Evolutionary conservation across 2,329 filamentous ascomycete species (phyloP).

Genomic region (Colletotrichum sp.): DNA sequence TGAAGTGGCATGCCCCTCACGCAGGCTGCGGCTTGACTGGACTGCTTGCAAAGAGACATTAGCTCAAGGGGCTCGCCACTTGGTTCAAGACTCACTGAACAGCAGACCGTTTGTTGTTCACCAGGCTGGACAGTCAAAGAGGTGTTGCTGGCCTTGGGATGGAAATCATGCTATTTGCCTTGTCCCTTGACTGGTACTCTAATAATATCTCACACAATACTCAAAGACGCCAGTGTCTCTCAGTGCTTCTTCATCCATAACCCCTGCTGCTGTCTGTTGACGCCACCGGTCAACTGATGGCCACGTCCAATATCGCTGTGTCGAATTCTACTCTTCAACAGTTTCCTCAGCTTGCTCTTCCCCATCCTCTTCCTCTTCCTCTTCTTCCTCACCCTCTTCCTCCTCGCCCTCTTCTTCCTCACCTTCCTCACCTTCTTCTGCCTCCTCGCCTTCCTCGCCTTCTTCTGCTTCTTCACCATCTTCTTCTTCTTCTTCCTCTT

Average conservation of each 20-base stretch:
- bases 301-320: neutral
- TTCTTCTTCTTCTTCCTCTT: neutral
- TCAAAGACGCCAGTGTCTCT: neutral
- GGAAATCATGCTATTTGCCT: neutral
- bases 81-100: neutral
- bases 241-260: neutral
- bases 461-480: slow-evolving; percentile 21
- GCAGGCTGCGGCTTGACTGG: neutral
- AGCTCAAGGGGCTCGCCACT: neutral
- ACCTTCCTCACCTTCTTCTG: slow-evolving; percentile 18
- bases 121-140: neutral
- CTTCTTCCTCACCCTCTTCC: slow-evolving; percentile 27
- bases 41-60: neutral
- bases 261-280: neutral
- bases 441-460: slow-evolving; percentile 11
- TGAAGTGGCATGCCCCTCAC: neutral
- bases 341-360: neutral
- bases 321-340: neutral
- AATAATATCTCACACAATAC: neutral
- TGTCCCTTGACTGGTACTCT: neutral
- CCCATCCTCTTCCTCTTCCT: neutral
- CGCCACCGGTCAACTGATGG: neutral
- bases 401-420: slow-evolving; percentile 16
- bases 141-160: neutral
- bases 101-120: neutral